phyloP scores from a whole-genome alignment of 768 basidiomycete species.

The Rhodotorula toruloides region DNA sequence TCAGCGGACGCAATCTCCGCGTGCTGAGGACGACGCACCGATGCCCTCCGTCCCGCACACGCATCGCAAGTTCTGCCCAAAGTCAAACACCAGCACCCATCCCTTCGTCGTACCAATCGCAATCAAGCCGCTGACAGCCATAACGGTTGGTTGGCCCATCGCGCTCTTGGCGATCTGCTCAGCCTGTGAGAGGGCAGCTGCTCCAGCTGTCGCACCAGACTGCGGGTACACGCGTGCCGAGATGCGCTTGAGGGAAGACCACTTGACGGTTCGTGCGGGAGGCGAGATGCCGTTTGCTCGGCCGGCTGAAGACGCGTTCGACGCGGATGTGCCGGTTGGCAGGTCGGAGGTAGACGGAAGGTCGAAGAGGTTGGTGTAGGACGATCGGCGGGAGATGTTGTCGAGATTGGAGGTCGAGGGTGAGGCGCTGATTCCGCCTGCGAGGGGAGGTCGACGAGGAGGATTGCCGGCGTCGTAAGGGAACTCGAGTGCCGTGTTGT shows the following conservation, averaged over 20 bases:
- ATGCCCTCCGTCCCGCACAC: constrained; percentile 67
- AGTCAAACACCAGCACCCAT: constrained; percentile 76
- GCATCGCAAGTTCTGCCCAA: constrained; percentile 74
- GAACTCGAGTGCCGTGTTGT: constrained; percentile 58
- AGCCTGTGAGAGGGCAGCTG: constrained; percentile 1
- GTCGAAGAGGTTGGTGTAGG: constrained; percentile 32
- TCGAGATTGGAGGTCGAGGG: constrained; percentile 25
- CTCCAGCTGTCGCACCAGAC: constrained; percentile 40
- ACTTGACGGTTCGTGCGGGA: constrained; percentile 62
- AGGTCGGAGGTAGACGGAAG: constrained; percentile 22
- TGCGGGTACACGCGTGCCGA: constrained; percentile 57
- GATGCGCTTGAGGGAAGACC: constrained; percentile 64
- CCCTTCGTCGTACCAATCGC: constrained; percentile 82
- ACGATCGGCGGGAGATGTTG: constrained; percentile 20
- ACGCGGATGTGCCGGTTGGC: constrained; percentile 6
- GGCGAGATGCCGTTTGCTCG: constrained; percentile 22
- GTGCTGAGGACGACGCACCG: constrained; percentile 50
- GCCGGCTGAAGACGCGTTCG: neutral
- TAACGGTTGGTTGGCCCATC: constrained; percentile 66
- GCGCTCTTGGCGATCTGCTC: constrained; percentile 50
- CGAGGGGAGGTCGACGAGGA: constrained; percentile 8
- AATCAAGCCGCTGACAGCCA: constrained; percentile 79
- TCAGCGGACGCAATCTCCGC: neutral
- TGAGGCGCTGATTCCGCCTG: neutral
- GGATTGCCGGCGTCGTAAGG: constrained; percentile 16